Evolutionary conservation across 176 grass and related monocot species (phyloP), one percentile per base, ranked within the genome.

Genomic region (Eleusine indica): DNA sequence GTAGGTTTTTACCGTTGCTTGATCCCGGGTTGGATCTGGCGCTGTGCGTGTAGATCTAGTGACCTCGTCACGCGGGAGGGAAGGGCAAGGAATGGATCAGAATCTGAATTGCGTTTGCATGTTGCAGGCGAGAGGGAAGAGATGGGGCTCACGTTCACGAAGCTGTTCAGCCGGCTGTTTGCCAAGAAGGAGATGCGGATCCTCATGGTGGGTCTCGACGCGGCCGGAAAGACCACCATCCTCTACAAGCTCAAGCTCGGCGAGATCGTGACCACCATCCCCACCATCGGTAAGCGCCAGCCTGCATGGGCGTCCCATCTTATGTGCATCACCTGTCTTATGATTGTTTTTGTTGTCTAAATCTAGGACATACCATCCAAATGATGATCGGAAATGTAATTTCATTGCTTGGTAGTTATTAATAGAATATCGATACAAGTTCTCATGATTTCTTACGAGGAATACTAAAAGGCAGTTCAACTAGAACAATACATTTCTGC

Each of bases 151-250:
- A 93, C 87, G 60, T 93, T 93, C 77, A 93, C 91, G 22, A 93
- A 93, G 91, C 87, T 93, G 51, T 93, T 93, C 64, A 93, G 91
- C 76, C 91, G 91, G 66, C 87, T 93, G 18, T 93, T 93, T 43
- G 91, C 91, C 66, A 93, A 93, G 91, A 93, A 93, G 91, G 91
- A 93, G 91, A 93, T 93, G 91, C 73, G 91, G 72, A 93, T 93
- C 81, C 82, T 93, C 43, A 93, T 93, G 91, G 91, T 93, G 65
- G 91, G 91, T 9, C 91, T 92, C 70, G 91, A 92, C 62, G 91
- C 91, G 5, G 91, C 91, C 73, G 91, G 91, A 87, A 92, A 92
- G 91, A 93, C 91, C 61, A 93, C 91, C 9, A 93, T 93, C 85
- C 87, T 93, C 35, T 93, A 93, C 87, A 93, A 93, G 87, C 91